A percentile compares a stretch with the other conserved stretches of the same genome.
These are phyloP conservation scores for Acorus calamus DNA, from an alignment of 106 monocot species.

Conservation along the genomic window DNA sequence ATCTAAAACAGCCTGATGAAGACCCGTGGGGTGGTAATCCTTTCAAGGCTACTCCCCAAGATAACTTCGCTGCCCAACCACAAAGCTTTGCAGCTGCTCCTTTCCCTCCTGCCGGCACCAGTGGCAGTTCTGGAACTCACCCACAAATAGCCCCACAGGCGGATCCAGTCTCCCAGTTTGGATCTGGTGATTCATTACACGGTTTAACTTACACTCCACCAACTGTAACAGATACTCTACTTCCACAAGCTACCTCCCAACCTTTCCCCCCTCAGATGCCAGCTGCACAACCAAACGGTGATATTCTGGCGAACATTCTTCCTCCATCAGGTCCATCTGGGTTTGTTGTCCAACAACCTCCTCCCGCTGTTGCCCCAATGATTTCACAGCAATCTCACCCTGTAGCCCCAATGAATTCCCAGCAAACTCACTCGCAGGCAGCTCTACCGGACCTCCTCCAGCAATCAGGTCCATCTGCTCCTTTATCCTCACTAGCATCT, in stretches of 20 bases:
- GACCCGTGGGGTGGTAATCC: constrained; percentile 83
- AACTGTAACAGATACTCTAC: constrained; percentile 12
- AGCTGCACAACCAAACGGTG: constrained; percentile 6
- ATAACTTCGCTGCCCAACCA: constrained; percentile 22
- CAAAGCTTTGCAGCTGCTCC: constrained; percentile 12
- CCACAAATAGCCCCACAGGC: constrained; percentile 7
- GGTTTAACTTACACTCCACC: constrained; percentile 27
- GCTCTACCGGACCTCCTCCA: too few species aligned
- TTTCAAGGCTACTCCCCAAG: constrained; percentile 54
- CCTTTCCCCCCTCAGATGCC: constrained; percentile 8
- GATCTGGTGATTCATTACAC: constrained; percentile 50
- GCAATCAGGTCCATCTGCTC: too few species aligned
- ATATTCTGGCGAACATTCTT: constrained; percentile 4
- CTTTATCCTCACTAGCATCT: too few species aligned
- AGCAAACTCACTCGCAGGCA: too few species aligned
- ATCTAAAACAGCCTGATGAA: constrained; percentile 31
- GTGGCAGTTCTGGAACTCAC: constrained; percentile 9
- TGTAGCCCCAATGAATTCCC: background rate
- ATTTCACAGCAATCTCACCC: constrained; percentile 20
- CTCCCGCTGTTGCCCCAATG: background rate
- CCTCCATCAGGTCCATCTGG: background rate
- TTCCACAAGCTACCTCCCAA: constrained; percentile 3
- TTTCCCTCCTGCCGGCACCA: constrained; percentile 15
- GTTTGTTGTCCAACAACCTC: too few species aligned
- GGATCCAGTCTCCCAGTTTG: constrained; percentile 30